Conservation (phyloP, 352 stramenopile genomes). For the Phytopythium delawarense region DNA sequence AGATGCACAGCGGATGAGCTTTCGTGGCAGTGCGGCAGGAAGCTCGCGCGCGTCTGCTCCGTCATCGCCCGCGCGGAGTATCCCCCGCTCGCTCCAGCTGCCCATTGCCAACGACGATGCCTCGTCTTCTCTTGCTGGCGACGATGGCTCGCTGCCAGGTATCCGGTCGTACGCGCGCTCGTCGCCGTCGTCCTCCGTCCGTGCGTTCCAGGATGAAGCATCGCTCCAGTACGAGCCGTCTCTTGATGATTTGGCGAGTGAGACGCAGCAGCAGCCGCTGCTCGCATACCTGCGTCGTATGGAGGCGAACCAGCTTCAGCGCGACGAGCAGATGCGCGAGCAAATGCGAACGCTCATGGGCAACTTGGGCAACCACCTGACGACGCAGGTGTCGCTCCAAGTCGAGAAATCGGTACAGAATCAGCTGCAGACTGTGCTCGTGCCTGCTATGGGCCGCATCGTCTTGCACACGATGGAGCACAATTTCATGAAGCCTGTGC, state of each 20-base stretch:
- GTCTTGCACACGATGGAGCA: constrained; percentile 88
- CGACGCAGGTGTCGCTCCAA: constrained; percentile 52
- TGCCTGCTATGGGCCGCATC: constrained; percentile 82
- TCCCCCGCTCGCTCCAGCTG: constrained; percentile 24
- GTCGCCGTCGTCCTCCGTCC: constrained; percentile 75
- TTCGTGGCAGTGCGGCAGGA: constrained; percentile 4
- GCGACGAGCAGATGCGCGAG: constrained; percentile 68
- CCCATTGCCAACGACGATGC: constrained; percentile 40
- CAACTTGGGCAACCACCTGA: constrained; percentile 53
- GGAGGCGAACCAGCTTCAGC: constrained; percentile 60
- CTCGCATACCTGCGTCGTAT: constrained; percentile 63
- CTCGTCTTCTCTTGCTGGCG: constrained; percentile 41
- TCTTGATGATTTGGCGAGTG: constrained; percentile 58
- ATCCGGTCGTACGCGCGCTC: constrained; percentile 66
- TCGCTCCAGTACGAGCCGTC: constrained; percentile 67
- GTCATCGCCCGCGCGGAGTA: constrained; percentile 33
- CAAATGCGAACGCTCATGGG: constrained; percentile 61
- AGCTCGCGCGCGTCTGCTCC: constrained; percentile 20
- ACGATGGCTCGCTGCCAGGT: constrained; percentile 43
- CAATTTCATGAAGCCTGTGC: constrained; percentile 86
- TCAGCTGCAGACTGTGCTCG: constrained; percentile 75
- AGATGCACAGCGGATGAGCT: constrained; percentile 10
- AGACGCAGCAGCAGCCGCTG: constrained; percentile 51
- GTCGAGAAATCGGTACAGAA: constrained; percentile 84
- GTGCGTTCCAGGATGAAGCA: constrained; percentile 73